phyloP scores from a whole-genome alignment of 331 rosid species.

The Saraca asoca region DNA sequence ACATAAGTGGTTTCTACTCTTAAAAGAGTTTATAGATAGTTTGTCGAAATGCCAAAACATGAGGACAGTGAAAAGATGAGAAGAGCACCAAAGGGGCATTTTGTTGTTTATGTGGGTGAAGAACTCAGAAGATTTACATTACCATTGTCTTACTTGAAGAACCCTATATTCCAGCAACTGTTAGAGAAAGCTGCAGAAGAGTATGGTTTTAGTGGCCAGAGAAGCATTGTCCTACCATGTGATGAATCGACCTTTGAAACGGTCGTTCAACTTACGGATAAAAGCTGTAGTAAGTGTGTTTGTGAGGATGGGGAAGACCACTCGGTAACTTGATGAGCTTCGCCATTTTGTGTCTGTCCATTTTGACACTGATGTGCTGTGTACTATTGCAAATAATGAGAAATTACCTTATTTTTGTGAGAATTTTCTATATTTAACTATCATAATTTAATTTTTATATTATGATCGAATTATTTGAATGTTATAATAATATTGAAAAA shows the following conservation, averaged over 20 bases:
- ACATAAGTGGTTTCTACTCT: too few species aligned
- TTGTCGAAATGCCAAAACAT: slow-evolving; percentile 17
- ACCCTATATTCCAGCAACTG: slow-evolving; percentile 34
- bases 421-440: too few species aligned
- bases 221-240: slow-evolving; percentile 45
- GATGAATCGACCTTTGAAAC: slow-evolving; percentile 39
- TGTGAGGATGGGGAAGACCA: background rate
- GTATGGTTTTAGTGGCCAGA: slow-evolving; percentile 24
- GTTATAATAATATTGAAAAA: too few species aligned
- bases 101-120: slow-evolving; percentile 49
- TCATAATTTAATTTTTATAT: too few species aligned
- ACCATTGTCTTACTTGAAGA: slow-evolving; percentile 44
- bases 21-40: background rate
- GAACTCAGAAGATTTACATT: slow-evolving; percentile 39
- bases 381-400: too few species aligned
- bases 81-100: slow-evolving; percentile 49
- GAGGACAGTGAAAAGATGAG: background rate
- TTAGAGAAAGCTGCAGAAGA: slow-evolving; percentile 49
- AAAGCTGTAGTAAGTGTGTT: background rate
- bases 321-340: background rate
- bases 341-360: too few species aligned
- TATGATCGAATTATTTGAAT: too few species aligned
- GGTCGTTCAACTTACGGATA: background rate
- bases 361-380: too few species aligned
- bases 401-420: too few species aligned